Evolutionary conservation across 2,329 filamentous ascomycete species (phyloP).

Genomic region (Botrytis hyacinthi): DNA sequence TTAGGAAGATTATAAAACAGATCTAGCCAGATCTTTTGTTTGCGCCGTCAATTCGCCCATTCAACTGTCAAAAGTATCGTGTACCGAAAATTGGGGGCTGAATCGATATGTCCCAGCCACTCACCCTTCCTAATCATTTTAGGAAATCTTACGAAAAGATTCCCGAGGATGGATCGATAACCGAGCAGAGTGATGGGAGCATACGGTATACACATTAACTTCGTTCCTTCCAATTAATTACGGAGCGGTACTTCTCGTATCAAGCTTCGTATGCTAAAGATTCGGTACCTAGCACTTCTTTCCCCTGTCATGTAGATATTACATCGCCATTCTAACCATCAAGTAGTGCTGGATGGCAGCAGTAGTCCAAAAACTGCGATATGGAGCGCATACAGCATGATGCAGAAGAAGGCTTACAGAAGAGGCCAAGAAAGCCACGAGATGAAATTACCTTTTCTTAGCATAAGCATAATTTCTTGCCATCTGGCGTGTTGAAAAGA

Average conservation of each 20-base stretch:
- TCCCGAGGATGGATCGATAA: neutral
- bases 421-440: neutral
- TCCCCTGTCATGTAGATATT: neutral
- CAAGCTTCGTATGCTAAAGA: neutral
- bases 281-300: neutral
- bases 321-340: neutral
- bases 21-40: neutral
- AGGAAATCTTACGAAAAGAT: neutral
- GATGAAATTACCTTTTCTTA: neutral
- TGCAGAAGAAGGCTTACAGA: neutral
- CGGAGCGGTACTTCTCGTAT: slow-evolving; percentile 11
- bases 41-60: neutral
- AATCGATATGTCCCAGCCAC: neutral
- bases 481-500: neutral
- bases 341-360: neutral
- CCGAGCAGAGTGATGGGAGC: neutral
- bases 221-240: neutral
- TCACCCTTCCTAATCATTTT: neutral
- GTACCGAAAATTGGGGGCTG: neutral
- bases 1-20: neutral
- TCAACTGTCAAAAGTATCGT: neutral
- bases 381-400: neutral
- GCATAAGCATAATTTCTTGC: neutral
- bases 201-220: neutral
- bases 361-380: neutral